phyloP scores from a whole-genome alignment of 306 rosid species.

The Gillenia trifoliata region DNA sequence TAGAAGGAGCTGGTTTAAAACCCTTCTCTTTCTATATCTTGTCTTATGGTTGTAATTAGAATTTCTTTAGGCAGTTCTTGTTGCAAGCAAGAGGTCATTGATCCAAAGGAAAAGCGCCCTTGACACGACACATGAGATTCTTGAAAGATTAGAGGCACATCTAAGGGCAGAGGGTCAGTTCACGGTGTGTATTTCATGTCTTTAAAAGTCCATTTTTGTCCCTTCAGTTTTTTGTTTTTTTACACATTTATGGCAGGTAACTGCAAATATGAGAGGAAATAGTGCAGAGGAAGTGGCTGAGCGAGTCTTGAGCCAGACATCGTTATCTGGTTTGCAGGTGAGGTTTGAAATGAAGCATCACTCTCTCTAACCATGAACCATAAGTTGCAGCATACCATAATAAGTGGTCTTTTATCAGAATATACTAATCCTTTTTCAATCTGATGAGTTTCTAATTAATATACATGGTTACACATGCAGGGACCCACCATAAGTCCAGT shows the following conservation, averaged over 20 bases:
- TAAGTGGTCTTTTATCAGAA: neutral
- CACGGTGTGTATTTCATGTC: slow-evolving; percentile 43
- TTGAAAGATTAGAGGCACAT: slow-evolving; percentile 92
- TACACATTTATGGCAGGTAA: slow-evolving; percentile 47
- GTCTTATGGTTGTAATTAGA: slow-evolving; percentile 23
- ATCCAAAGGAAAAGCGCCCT: slow-evolving; percentile 66
- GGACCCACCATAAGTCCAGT: slow-evolving; percentile 95
- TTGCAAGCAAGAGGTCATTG: slow-evolving; percentile 82
- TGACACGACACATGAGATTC: slow-evolving; percentile 86
- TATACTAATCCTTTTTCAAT: neutral
- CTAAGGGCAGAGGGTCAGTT: slow-evolving; percentile 79
- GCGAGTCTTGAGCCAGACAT: slow-evolving; percentile 77
- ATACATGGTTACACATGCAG: slow-evolving; percentile 35
- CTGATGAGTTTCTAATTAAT: neutral
- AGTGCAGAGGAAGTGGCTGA: slow-evolving; percentile 89
- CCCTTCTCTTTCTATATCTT: slow-evolving; percentile 16
- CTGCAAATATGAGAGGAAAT: slow-evolving; percentile 93
- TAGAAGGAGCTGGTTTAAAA: slow-evolving; percentile 13
- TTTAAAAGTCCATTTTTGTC: neutral
- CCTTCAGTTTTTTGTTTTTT: neutral
- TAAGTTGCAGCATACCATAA: neutral
- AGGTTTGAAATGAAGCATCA: slow-evolving; percentile 17
- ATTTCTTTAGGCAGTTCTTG: slow-evolving; percentile 75
- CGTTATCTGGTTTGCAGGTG: slow-evolving; percentile 89
- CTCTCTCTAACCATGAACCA: neutral